These are phyloP conservation scores for Cokeromyces recurvatus DNA, from an alignment of 371 early-diverging fungal species.

Conservation along the genomic window DNA sequence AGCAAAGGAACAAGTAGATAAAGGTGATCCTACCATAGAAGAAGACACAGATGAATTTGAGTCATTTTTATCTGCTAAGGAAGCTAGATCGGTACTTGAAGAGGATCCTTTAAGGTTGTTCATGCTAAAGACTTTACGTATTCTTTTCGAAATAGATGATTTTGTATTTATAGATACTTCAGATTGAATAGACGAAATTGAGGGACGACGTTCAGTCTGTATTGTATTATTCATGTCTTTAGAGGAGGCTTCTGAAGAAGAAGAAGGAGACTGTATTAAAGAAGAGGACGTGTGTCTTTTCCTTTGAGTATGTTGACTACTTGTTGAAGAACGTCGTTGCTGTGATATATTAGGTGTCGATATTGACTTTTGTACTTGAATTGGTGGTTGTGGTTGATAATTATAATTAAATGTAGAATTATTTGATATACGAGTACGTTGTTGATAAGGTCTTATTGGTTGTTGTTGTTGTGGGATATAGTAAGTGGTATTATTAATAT, in stretches of 20 bases:
- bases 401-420: conserved; percentile 17
- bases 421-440: too few relatives aligned
- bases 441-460: too few relatives aligned
- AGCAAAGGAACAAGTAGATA: conserved; percentile 6
- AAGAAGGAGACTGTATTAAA: background rate
- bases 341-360: conserved; percentile 1
- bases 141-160: conserved; percentile 36
- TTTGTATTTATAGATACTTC: conserved; percentile 28
- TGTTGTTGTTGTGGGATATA: conserved; percentile 6
- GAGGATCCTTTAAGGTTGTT: conserved; percentile 17
- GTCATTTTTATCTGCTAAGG: conserved; percentile 5
- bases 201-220: conserved; percentile 15
- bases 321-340: conserved; percentile 29
- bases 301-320: background rate
- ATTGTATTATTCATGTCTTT: background rate
- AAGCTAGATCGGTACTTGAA: conserved; percentile 6
- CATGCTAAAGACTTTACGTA: conserved; percentile 52
- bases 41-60: conserved; percentile 11
- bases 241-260: conserved; percentile 1
- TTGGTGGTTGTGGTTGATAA: conserved; percentile 10
- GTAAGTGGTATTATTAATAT: too few relatives aligned
- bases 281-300: background rate
- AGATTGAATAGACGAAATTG: conserved; percentile 28
- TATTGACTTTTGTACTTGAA: background rate
- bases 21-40: conserved; percentile 2